These are phyloP conservation scores for Priceomyces castillae DNA, from an alignment of 805 yeast genomes.

Conservation along the genomic window DNA sequence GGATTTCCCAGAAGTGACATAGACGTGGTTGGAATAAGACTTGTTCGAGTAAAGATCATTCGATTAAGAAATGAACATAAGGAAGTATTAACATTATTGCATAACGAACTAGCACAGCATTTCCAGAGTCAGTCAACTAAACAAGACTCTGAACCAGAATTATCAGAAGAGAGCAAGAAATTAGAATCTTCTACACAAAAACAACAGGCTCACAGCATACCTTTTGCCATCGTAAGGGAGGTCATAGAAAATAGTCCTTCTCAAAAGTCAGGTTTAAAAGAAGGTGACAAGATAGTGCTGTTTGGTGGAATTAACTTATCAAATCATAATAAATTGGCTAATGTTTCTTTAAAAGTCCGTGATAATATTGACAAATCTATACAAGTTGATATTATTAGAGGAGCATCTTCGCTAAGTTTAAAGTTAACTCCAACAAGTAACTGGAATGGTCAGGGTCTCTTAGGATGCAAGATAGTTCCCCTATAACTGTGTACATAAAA, in stretches of 20 bases:
- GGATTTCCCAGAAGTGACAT: constrained; percentile 87
- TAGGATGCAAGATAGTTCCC: constrained; percentile 62
- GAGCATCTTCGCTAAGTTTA: constrained; percentile 15
- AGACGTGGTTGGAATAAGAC: constrained; percentile 67
- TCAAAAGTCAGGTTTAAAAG: constrained; percentile 44
- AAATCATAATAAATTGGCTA: constrained; percentile 51
- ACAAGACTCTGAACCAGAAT: neutral
- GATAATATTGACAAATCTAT: constrained; percentile 30
- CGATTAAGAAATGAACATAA: constrained; percentile 69
- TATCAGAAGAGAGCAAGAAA: neutral
- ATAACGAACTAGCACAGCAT: constrained; percentile 44
- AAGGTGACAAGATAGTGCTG: constrained; percentile 52
- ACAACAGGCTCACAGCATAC: constrained; percentile 22
- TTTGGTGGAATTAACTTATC: constrained; percentile 56
- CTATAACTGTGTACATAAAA: constrained; percentile 18
- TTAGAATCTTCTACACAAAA: neutral
- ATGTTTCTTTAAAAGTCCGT: constrained; percentile 44
- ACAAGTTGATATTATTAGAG: constrained; percentile 31
- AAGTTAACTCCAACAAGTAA: constrained; percentile 43
- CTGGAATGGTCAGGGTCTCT: constrained; percentile 68
- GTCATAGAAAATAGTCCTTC: constrained; percentile 61
- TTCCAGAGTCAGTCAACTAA: constrained; percentile 24
- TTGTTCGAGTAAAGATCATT: constrained; percentile 61
- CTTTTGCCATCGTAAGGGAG: constrained; percentile 55
- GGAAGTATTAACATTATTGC: constrained; percentile 46